Base-by-base conservation (phyloP, 2,329 filamentous ascomycete genomes). In the Fusarium guadeloupense region DNA sequence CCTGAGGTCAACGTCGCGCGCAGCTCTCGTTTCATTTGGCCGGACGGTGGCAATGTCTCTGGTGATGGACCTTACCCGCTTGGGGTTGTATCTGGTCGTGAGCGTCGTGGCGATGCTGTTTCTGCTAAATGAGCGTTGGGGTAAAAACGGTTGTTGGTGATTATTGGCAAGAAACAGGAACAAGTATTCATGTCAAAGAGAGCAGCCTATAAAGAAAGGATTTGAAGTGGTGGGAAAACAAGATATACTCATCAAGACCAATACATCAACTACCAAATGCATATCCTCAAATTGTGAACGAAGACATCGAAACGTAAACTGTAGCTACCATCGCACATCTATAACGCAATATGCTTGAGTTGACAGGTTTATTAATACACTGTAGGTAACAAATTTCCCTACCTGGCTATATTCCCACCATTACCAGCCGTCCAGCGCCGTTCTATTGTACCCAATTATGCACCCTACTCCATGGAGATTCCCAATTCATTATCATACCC, bases 381-480 rank as follows among this genome's bases (percentile, higher is more conserved):
- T 23, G 25, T 42, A 44, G 41, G 23, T 26, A 52, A 46, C 33
- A 62, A 38, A 37, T 42, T 25, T 44, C 38, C 37, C 53, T 44
- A 23, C 37, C 26, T 23, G 17, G 39, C 16, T 20, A 7, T 57
- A 42, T 40, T 39, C 23, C 56, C 50, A 34, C 55, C 49, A 31
- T 58, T 46, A 55, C 35, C 57, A 40, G 45, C 52, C 41, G 49
- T 53, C 58, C 46, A 49, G 54, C 65, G 50, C 54, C 64, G 43
- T 57, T 69, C 57, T 68, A 67, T 61, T 51, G 48, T 50, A 21
- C 30, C 26, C 47, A 38, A 43, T 54, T 33, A 41, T 67, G 59
- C 59, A 64, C 50, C 55, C 61, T 62, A 64, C 63, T 66, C 64
- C 62, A n/a, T 44, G 54, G 62, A 55, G 56, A 60, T 52, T 54